A percentile compares a stretch with the other conserved stretches of the same genome.
Conservation (phyloP, 2,329 filamentous ascomycete species). For the Ampelomyces quisqualis region DNA sequence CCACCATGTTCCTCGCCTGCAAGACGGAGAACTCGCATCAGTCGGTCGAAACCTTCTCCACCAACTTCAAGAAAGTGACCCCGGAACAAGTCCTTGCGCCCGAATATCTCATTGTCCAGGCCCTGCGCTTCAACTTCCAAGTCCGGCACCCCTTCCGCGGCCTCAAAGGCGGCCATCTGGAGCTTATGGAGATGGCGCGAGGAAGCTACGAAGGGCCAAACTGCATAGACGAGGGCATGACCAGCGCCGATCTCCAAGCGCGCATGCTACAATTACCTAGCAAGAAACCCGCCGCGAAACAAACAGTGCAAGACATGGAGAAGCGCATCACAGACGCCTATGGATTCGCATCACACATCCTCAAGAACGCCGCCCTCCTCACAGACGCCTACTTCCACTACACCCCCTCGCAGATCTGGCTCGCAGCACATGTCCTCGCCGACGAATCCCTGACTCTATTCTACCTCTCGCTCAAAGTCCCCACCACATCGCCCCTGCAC, state of each 20-base stretch:
- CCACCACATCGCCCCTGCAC: constrained; percentile 26
- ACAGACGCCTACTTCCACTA: constrained; percentile 98
- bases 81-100: constrained; percentile 83
- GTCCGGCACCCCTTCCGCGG: constrained; percentile 87
- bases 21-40: constrained; percentile 88
- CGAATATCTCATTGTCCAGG: constrained; percentile 90
- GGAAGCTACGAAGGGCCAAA: constrained; percentile 53
- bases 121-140: constrained; percentile 89
- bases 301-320: constrained; percentile 27
- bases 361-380: constrained; percentile 70
- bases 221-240: constrained; percentile 11
- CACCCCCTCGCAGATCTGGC: constrained; percentile 90
- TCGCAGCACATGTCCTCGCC: constrained; percentile 74
- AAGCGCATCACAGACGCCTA: constrained; percentile 65
- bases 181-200: constrained; percentile 68
- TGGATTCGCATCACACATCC: constrained; percentile 59
- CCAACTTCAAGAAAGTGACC: constrained; percentile 55
- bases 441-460: constrained; percentile 63
- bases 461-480: constrained; percentile 49
- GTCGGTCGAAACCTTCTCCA: constrained; percentile 61
- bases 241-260: constrained; percentile 25
- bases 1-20: constrained; percentile 86
- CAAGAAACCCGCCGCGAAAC: constrained; percentile 15
- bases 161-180: constrained; percentile 82
- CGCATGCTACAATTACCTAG: constrained; percentile 33